Evolutionary conservation across 805 yeast species (phyloP), one percentile per base, ranked within the genome.

Genomic region (Nakazawaea siamensis): DNA sequence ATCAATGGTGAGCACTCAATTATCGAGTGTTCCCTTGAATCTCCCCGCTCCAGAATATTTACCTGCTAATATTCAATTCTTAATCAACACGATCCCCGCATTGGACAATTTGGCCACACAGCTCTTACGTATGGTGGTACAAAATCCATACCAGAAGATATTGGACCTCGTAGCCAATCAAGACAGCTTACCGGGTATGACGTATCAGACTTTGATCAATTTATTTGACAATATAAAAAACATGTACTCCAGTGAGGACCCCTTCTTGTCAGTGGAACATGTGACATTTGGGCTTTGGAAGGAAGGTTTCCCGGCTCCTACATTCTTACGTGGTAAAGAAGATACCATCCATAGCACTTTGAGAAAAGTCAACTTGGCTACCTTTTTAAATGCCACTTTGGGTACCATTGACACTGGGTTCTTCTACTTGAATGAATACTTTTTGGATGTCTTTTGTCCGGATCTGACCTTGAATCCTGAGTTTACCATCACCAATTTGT

Each of bases 331-430:
- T 43, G 76, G 73, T 34, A 69, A 76, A 40, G 85, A 77, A 45
- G 79, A 75, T 41, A 67, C 75, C 33, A 60, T 76, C 38, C 73
- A 68, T 51, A 66, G 74, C 26, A 77, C 92, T 0, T 55, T 90
- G 23, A 75, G 94, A 39, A 83, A 90, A 46, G 83, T 87, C 1
- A 92, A 92, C 48, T 58, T 92, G 43, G 84, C 95, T 0, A 86
- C 95, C 0, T 92, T 86, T 50, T 60, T 87, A 27, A 71, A 87
- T n/a, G 92, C 96, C 0, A 74, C 92, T 1, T 66, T 88, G 39
- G 95, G 95, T 31, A 67, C 84, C 13, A 70, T 82, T 34, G 92
- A 85, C 41, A 80, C 84, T 30, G 97, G 97, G 1, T 86, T 92
- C 54, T 82, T 78, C 58, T 77, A 80, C 49, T 66, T 92, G 43